Evolutionary conservation across 1,139 yeast species (phyloP).

Genomic region (Pichia inconspicua): DNA sequence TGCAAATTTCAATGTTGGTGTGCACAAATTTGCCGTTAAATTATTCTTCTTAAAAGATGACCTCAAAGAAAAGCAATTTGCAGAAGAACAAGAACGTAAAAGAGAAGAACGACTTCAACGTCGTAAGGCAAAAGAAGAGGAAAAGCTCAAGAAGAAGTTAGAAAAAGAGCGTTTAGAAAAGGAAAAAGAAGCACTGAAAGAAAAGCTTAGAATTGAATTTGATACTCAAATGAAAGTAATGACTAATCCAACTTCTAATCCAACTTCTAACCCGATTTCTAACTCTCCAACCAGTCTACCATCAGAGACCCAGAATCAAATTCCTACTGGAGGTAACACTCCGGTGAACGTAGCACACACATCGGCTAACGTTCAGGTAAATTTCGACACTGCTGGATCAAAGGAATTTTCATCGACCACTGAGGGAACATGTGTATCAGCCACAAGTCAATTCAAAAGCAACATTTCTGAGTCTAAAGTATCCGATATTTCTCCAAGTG

Average conservation of each 20-base stretch:
- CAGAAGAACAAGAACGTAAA: constrained; percentile 32
- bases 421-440: neutral
- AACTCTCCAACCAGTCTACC: no score
- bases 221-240: neutral
- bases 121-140: constrained; percentile 17
- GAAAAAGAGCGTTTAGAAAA: constrained; percentile 9
- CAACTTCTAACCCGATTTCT: neutral
- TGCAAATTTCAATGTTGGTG: constrained; percentile 65
- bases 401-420: no score
- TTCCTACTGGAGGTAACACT: no score
- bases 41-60: constrained; percentile 80
- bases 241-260: neutral
- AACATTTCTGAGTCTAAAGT: neutral
- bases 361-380: no score
- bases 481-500: neutral
- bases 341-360: no score
- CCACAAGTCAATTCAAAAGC: neutral
- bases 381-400: no score
- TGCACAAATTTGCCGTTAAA: constrained; percentile 71
- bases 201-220: neutral
- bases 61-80: constrained; percentile 32
- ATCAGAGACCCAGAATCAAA: no score
- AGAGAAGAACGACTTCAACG: constrained; percentile 24
- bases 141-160: constrained; percentile 6
- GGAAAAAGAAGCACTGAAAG: constrained; percentile 4